phyloP scores from a whole-genome alignment of 2,329 filamentous ascomycete species.

The Aspergillus unguis region DNA sequence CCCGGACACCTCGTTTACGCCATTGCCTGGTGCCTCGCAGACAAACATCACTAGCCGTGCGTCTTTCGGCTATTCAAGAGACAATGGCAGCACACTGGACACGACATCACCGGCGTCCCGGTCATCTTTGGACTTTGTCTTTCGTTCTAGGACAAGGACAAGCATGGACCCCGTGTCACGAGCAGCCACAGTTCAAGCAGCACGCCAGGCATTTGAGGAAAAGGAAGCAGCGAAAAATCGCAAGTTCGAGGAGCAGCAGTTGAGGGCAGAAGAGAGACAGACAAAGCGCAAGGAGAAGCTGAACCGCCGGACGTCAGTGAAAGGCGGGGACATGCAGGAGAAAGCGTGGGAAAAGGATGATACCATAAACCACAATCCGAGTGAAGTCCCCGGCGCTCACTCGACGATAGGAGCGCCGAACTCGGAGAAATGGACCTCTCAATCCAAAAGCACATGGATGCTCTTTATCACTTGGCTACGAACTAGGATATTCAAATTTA shows the following conservation, averaged over 20 bases:
- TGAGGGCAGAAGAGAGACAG: slow-evolving; percentile 46
- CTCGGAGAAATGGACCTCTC: slow-evolving; percentile 29
- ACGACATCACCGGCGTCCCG: slow-evolving; percentile 52
- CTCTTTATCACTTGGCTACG: slow-evolving; percentile 57
- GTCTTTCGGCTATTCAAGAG: slow-evolving; percentile 47
- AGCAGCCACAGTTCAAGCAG: slow-evolving; percentile 55
- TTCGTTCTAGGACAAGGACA: slow-evolving; percentile 48
- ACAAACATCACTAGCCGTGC: slow-evolving; percentile 51
- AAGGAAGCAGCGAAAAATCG: slow-evolving; percentile 57
- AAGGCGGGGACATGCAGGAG: slow-evolving; percentile 12
- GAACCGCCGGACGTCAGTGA: slow-evolving; percentile 24
- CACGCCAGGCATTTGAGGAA: slow-evolving; percentile 56
- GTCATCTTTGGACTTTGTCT: slow-evolving; percentile 56
- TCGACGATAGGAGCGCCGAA: slow-evolving; percentile 11
- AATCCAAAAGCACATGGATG: slow-evolving; percentile 46
- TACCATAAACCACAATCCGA: slow-evolving; percentile 20
- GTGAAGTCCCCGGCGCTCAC: slow-evolving; percentile 1
- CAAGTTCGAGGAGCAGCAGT: slow-evolving; percentile 52
- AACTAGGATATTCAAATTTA: slow-evolving; percentile 53
- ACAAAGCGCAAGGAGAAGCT: slow-evolving; percentile 43
- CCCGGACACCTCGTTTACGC: slow-evolving; percentile 43
- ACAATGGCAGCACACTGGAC: slow-evolving; percentile 50
- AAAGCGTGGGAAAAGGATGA: slow-evolving; percentile 14
- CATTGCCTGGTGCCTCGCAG: slow-evolving; percentile 50
- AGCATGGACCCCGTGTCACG: slow-evolving; percentile 53